Evolutionary conservation across 768 basidiomycete genomes (phyloP).

Genomic region (Obba rivulosa): DNA sequence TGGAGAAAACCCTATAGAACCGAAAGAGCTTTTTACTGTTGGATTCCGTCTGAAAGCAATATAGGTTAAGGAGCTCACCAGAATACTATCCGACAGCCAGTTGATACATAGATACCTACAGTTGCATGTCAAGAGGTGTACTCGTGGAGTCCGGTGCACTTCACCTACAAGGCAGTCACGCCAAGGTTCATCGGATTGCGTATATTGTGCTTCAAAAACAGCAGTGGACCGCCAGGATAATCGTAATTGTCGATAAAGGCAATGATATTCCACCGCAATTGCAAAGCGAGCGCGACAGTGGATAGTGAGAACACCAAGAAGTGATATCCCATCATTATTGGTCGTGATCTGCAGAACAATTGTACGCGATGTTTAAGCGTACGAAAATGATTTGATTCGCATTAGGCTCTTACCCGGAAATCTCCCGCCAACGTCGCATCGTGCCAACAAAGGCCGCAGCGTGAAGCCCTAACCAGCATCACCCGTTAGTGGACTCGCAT

Average conservation of each 20-base stretch:
- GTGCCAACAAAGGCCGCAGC: too few relatives aligned
- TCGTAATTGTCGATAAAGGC: slow-evolving; percentile 19
- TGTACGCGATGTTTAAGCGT: not conserved
- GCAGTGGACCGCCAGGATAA: slow-evolving; percentile 17
- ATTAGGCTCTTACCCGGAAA: too few relatives aligned
- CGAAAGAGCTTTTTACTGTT: too few relatives aligned
- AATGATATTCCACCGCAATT: slow-evolving; percentile 15
- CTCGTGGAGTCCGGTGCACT: not conserved
- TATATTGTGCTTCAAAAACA: slow-evolving; percentile 16
- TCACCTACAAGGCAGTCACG: slow-evolving; percentile 20
- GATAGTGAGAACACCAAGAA: slow-evolving; percentile 14
- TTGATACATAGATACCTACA: slow-evolving; percentile 24
- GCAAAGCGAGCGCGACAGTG: slow-evolving; percentile 15
- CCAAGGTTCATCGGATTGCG: slow-evolving; percentile 14
- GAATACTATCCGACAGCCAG: slow-evolving; percentile 24
- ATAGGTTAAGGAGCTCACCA: slow-evolving; percentile 10
- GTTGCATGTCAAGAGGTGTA: not conserved
- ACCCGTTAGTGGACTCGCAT: too few relatives aligned
- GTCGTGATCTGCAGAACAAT: not conserved
- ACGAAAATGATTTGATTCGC: too few relatives aligned
- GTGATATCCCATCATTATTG: slow-evolving; percentile 3
- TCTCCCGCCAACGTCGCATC: too few relatives aligned
- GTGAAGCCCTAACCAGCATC: too few relatives aligned
- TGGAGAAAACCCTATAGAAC: too few relatives aligned
- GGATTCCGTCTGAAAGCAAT: too few relatives aligned